Percentiles rank a stretch among this genome's conserved stretches.
These are phyloP conservation scores for Chaetothyriales sp. DNA, from an alignment of 2,329 filamentous ascomycete genomes.

Conservation along the genomic window DNA sequence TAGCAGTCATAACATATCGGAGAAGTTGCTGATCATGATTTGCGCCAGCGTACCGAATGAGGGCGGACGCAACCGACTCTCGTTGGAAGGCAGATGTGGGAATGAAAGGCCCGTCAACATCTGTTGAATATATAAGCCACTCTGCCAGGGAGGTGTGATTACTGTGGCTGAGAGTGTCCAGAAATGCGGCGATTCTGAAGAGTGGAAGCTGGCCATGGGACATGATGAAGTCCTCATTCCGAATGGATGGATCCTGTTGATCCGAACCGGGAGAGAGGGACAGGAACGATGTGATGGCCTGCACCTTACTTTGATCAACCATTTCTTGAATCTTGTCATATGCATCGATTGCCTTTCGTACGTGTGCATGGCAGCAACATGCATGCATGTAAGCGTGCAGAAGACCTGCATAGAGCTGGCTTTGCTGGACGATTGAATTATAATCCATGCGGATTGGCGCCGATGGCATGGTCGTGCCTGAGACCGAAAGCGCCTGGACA, in stretches of 20 bases:
- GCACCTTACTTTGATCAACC: constrained; percentile 29
- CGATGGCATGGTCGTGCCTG: not conserved
- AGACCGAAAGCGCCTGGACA: not conserved
- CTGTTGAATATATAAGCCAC: constrained; percentile 38
- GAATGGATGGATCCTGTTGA: not conserved
- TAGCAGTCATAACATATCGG: constrained; percentile 3
- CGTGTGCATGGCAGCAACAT: constrained; percentile 10
- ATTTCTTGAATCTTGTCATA: constrained; percentile 20
- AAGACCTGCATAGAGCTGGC: constrained; percentile 17
- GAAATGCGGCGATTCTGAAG: constrained; percentile 30
- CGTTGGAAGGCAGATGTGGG: constrained; percentile 30
- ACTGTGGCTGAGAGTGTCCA: constrained; percentile 35
- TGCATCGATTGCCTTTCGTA: constrained; percentile 13
- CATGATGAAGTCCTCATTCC: constrained; percentile 5
- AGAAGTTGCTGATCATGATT: constrained; percentile 27
- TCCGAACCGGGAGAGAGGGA: not conserved
- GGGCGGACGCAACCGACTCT: constrained; percentile 34
- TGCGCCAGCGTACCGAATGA: constrained; percentile 40
- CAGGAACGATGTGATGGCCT: constrained; percentile 14
- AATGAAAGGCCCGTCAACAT: constrained; percentile 41
- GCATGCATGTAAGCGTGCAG: constrained; percentile 14
- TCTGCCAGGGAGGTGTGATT: constrained; percentile 35
- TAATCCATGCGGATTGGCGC: constrained; percentile 2
- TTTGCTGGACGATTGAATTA: constrained; percentile 8
- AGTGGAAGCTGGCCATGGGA: constrained; percentile 15